Conservation (phyloP, 495 filamentous ascomycete species). For the Annulohypoxylon bovei region DNA sequence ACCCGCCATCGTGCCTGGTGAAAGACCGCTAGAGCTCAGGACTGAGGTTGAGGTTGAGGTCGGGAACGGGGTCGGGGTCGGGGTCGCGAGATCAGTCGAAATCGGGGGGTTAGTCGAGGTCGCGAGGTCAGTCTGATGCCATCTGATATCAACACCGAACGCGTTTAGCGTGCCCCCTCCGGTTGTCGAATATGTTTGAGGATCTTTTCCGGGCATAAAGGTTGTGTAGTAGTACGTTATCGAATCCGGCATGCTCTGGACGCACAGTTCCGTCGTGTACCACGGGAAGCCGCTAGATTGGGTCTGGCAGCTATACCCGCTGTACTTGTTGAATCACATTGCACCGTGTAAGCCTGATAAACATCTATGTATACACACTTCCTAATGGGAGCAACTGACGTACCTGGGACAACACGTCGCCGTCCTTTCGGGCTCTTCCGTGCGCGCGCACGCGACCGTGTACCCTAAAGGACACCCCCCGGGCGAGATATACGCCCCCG, state of each 20-base stretch:
- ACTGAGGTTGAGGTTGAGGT: no score
- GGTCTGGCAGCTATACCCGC: constrained; percentile 1
- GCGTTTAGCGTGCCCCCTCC: neutral
- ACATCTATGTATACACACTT: no score
- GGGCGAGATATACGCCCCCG: constrained; percentile 8
- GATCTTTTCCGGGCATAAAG: neutral
- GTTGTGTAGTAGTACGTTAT: constrained; percentile 12
- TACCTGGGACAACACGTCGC: constrained; percentile 24
- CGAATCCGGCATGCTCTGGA: neutral
- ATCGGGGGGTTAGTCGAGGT: neutral
- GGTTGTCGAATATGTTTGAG: neutral
- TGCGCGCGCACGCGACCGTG: constrained; percentile 1
- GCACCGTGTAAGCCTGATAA: no score
- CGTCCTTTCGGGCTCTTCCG: neutral
- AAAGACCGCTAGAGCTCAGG: neutral
- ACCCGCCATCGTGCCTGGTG: neutral
- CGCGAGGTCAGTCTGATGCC: neutral
- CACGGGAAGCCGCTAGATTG: neutral
- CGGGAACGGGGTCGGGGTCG: neutral
- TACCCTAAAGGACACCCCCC: constrained; percentile 2
- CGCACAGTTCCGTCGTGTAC: constrained; percentile 5
- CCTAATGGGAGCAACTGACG: neutral
- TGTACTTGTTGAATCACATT: neutral
- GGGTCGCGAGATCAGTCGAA: neutral
- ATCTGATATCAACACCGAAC: constrained; percentile 7